Evolutionary conservation across 805 yeast species (phyloP), one percentile per base, ranked within the genome.

Genomic region (Komagataella mondaviorum): DNA sequence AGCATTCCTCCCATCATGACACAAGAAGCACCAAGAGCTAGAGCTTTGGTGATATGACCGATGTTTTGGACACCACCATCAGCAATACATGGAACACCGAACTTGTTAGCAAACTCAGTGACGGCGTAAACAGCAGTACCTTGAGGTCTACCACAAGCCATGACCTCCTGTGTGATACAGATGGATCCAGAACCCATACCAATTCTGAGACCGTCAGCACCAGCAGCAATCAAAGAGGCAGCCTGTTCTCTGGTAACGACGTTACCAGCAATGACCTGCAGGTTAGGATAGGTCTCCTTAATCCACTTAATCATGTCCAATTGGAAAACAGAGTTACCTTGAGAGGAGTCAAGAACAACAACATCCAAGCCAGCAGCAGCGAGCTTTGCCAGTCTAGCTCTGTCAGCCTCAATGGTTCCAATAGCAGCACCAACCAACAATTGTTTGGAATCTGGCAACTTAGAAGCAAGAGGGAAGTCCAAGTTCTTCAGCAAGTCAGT

Each of bases 111-210:
- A 66, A 93, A 90, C 75, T 91, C 90, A 57, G 93, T 78, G 52
- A 93, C 99, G 59, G 81, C 84, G 78, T 80, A 90, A 51, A 93
- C 98, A 55, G 99, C 99, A 59, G 98, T 89, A 73, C 98, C 99
- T 77, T 93, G 99, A 55, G 99, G 99, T 79, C 99, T 89, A 73
- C 99, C 99, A 74, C 96, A 95, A 51, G 99, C 99, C 99, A 93
- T 93, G 55, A 93, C 99, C 75, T 93, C 99, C 76, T 93, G 99
- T 51, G 99, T 93, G 68, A 93, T 93, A 80, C 99, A 93, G 68
- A 95, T 95, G 56, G 97, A 88, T 64, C 99, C 99, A 39, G 98
- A 88, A 67, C 99, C 99, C 99, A 93, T 93, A 75, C 99, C 99
- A 60, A 93, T 91, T 80, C 98, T 88, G 63, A 93, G 77, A 68